phyloP scores from a whole-genome alignment of 139 green algal species.

The Dunaliella primolecta region DNA sequence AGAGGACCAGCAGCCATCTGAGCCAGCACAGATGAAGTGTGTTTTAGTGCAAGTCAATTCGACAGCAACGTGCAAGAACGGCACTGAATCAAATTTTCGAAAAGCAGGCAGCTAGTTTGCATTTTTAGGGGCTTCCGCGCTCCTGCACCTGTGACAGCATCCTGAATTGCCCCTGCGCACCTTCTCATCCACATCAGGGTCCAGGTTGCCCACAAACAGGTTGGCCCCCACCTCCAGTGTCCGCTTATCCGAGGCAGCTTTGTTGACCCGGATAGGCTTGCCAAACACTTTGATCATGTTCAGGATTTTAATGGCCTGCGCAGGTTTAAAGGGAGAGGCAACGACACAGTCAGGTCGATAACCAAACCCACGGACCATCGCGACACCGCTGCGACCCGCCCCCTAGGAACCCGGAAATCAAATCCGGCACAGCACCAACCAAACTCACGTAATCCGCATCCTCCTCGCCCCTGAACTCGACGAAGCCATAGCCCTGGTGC shows the following conservation, averaged over 20 bases:
- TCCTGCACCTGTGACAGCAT: too few relatives aligned
- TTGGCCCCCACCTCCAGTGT: conserved; percentile 91
- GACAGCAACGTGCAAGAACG: too few relatives aligned
- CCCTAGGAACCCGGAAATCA: too few relatives aligned
- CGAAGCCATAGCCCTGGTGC: conserved; percentile 98
- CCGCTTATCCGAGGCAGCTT: conserved; percentile 80
- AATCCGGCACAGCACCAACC: too few relatives aligned
- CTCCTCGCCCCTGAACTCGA: conserved; percentile 91
- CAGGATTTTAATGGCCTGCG: conserved; percentile 89
- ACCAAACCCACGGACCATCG: too few relatives aligned
- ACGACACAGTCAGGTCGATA: too few relatives aligned
- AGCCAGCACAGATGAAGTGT: neutral
- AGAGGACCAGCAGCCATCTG: neutral
- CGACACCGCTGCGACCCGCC: too few relatives aligned
- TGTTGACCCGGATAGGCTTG: conserved; percentile 96
- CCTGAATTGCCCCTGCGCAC: too few relatives aligned
- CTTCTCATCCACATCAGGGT: conserved; percentile 97
- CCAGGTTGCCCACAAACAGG: conserved; percentile 97
- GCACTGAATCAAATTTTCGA: too few relatives aligned
- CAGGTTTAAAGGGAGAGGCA: too few relatives aligned
- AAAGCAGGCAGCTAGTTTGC: too few relatives aligned
- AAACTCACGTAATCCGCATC: conserved; percentile 90
- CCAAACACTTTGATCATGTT: conserved; percentile 97
- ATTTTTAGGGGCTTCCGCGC: too few relatives aligned
- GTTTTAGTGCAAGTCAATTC: neutral